A percentile compares a stretch with the other conserved stretches of the same genome.
Conservation (phyloP, 2,329 filamentous ascomycete genomes). For the Orbilia blumenaviensis region DNA sequence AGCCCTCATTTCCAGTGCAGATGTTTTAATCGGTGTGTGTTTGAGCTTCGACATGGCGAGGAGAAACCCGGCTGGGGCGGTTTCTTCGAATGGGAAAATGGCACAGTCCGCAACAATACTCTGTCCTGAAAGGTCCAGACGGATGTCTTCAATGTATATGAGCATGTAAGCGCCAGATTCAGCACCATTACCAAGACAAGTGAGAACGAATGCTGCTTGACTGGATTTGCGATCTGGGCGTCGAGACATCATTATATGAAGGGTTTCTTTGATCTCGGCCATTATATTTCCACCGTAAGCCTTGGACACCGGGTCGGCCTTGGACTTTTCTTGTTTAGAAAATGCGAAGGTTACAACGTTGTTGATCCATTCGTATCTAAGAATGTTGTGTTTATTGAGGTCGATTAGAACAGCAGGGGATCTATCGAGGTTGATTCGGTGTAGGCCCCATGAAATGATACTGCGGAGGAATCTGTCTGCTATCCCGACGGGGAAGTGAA, state of each 20-base stretch:
- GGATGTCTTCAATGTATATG: constrained; percentile 67
- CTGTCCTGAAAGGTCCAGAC: constrained; percentile 67
- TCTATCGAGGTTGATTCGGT: constrained; percentile 27
- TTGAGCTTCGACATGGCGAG: constrained; percentile 66
- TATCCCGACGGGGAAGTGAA: constrained; percentile 17
- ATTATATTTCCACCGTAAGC: constrained; percentile 30
- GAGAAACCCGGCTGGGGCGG: constrained; percentile 65
- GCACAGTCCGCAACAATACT: constrained; percentile 70
- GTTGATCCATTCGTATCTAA: constrained; percentile 31
- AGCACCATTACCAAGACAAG: constrained; percentile 14
- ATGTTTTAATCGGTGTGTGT: constrained; percentile 67
- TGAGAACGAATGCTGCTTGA: constrained; percentile 52
- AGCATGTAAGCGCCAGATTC: constrained; percentile 48
- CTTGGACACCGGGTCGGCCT: constrained; percentile 10
- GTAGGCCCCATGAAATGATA: constrained; percentile 1
- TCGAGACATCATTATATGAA: constrained; percentile 56
- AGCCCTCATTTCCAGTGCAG: constrained; percentile 62
- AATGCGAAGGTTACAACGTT: constrained; percentile 43
- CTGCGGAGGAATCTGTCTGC: neutral
- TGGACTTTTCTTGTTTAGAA: constrained; percentile 53
- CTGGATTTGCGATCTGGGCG: constrained; percentile 51
- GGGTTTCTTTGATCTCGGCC: constrained; percentile 57
- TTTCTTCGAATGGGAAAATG: constrained; percentile 72
- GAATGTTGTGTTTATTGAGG: neutral
- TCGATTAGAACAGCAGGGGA: constrained; percentile 52